These are phyloP conservation scores for Carnegiea gigantea DNA, from an alignment of 179 eudicot genomes.

Conservation along the genomic window DNA sequence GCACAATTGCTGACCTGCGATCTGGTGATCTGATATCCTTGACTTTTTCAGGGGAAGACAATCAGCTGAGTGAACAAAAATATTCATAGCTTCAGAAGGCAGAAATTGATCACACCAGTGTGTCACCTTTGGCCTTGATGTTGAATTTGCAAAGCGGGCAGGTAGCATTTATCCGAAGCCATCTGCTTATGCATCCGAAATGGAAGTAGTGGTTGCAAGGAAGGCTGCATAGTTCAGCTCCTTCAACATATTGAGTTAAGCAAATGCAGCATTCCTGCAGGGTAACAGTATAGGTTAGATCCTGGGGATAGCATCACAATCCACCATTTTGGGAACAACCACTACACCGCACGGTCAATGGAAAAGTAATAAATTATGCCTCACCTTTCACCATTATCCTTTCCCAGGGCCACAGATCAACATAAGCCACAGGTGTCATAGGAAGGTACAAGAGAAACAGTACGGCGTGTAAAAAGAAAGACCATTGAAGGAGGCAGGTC, in stretches of 20 bases:
- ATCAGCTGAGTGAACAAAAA: neutral
- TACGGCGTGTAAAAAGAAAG: no score
- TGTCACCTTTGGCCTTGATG: constrained; percentile 39
- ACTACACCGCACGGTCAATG: no score
- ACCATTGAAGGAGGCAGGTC: no score
- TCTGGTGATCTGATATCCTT: neutral
- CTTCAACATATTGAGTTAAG: constrained; percentile 54
- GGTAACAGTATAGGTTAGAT: neutral
- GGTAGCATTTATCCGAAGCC: constrained; percentile 43
- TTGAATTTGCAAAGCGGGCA: constrained; percentile 46
- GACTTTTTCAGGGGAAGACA: neutral
- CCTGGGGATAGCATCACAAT: neutral
- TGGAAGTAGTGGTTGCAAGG: constrained; percentile 49
- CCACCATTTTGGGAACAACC: neutral
- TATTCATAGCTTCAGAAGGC: constrained; percentile 17
- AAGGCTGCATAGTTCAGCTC: constrained; percentile 50
- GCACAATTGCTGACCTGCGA: neutral
- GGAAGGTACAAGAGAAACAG: no score
- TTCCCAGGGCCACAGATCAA: no score
- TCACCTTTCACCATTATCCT: no score
- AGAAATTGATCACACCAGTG: constrained; percentile 27
- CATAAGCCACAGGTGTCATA: no score
- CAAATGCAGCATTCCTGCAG: constrained; percentile 81
- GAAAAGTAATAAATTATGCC: no score
- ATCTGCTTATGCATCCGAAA: constrained; percentile 38